These are phyloP conservation scores for Ocimum tenuiflorum DNA, from an alignment of 257 asterid genomes.

Conservation along the genomic window DNA sequence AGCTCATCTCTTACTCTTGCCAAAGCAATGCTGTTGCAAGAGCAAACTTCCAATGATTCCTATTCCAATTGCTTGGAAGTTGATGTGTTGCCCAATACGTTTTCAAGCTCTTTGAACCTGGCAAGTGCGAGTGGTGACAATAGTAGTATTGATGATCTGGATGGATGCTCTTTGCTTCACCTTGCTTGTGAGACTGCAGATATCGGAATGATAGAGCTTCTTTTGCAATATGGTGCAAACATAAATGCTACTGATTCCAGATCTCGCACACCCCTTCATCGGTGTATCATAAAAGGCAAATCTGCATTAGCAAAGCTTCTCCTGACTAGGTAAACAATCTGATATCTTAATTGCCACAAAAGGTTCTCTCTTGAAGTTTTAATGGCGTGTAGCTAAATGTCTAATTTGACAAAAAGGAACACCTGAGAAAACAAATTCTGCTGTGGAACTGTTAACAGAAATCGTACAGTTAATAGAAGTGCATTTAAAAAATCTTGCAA, in stretches of 20 bases:
- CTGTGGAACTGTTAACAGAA: too few species aligned
- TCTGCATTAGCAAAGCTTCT: constrained; percentile 66
- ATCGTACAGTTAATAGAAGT: too few species aligned
- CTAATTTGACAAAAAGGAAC: too few species aligned
- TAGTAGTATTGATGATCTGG: constrained; percentile 30
- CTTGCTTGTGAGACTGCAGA: constrained; percentile 90
- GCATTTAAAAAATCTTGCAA: too few species aligned
- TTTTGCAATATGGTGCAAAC: constrained; percentile 85
- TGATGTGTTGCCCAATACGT: constrained; percentile 25
- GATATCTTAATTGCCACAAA: not conserved
- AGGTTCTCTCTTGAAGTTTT: not conserved
- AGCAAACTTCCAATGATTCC: constrained; percentile 44
- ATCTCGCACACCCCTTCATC: constrained; percentile 72
- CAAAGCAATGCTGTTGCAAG: constrained; percentile 82
- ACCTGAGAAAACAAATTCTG: too few species aligned
- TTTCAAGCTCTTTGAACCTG: constrained; percentile 24
- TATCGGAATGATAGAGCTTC: constrained; percentile 94
- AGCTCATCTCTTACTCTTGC: constrained; percentile 83
- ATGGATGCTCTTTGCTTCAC: constrained; percentile 80
- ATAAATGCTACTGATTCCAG: constrained; percentile 67
- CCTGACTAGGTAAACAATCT: constrained; percentile 50
- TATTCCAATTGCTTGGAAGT: constrained; percentile 38
- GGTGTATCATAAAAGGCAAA: constrained; percentile 60
- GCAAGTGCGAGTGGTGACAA: constrained; percentile 43
- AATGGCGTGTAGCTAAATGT: not conserved